Evolutionary conservation across 495 filamentous ascomycete genomes (phyloP).

Genomic region (Talaromyces adpressus): DNA sequence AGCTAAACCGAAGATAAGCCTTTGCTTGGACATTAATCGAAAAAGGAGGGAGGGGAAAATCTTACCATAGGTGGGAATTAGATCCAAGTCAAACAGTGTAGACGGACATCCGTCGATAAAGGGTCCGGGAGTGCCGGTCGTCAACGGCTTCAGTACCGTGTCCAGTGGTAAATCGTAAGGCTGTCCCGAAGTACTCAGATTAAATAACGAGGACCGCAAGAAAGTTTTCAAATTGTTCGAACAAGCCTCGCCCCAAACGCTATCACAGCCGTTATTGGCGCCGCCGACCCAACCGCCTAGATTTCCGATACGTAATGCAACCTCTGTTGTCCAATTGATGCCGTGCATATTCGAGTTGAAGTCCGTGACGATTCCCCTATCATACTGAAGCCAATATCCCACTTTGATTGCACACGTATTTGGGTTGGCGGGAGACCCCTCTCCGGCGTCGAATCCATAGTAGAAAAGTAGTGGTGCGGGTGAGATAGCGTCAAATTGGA

Average conservation of each 20-base stretch:
- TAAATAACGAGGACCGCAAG: slow-evolving; percentile 23
- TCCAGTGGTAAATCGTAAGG: slow-evolving; percentile 27
- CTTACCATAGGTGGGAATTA: slow-evolving; percentile 31
- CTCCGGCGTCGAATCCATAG: slow-evolving; percentile 33
- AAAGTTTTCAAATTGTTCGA: slow-evolving; percentile 25
- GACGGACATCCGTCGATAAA: slow-evolving; percentile 23
- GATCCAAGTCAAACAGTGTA: slow-evolving; percentile 28
- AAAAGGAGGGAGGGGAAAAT: slow-evolving; percentile 1
- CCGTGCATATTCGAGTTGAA: slow-evolving; percentile 26
- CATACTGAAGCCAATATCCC: slow-evolving; percentile 35
- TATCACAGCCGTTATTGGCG: slow-evolving; percentile 34
- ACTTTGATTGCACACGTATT: slow-evolving; percentile 34
- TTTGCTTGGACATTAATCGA: background rate
- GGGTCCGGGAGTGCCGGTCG: slow-evolving; percentile 13
- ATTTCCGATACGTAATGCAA: slow-evolving; percentile 36
- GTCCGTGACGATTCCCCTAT: slow-evolving; percentile 6
- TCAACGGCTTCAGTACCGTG: slow-evolving; percentile 24
- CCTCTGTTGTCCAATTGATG: slow-evolving; percentile 34
- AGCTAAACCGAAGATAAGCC: slow-evolving; percentile 14
- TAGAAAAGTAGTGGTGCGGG: slow-evolving; percentile 29
- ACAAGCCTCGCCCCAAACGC: slow-evolving; percentile 32
- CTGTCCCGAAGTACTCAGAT: slow-evolving; percentile 20
- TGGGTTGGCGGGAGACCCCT: slow-evolving; percentile 20
- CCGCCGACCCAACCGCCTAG: slow-evolving; percentile 30
- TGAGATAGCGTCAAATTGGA: slow-evolving; percentile 34